phyloP scores from a whole-genome alignment of 2,329 filamentous ascomycete species.

The Talaromyces pinophilus region DNA sequence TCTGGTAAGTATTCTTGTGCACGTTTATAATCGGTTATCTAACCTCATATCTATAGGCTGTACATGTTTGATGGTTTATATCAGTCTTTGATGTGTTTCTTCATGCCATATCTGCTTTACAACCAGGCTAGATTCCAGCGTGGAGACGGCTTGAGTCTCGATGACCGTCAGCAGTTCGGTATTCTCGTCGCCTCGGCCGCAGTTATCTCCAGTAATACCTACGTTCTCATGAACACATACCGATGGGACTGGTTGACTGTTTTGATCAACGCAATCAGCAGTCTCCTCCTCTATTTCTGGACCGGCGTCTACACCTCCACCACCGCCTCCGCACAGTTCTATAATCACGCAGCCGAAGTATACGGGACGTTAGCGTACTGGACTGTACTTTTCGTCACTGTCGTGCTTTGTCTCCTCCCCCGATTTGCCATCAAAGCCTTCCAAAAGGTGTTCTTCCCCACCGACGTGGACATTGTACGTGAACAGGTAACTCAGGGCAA shows the following conservation, averaged over 20 bases:
- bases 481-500: conserved; percentile 79
- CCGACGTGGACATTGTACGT: conserved; percentile 92
- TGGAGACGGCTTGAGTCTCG: conserved; percentile 70
- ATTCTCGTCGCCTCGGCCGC: conserved; percentile 82
- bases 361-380: conserved; percentile 85
- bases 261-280: conserved; percentile 77
- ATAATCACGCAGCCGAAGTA: conserved; percentile 73
- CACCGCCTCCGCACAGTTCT: conserved; percentile 64
- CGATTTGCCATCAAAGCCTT: conserved; percentile 82
- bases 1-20: conserved; percentile 68
- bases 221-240: conserved; percentile 94
- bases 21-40: conserved; percentile 3
- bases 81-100: conserved; percentile 91
- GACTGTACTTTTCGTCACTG: conserved; percentile 76
- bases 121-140: conserved; percentile 67
- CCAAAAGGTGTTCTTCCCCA: conserved; percentile 92
- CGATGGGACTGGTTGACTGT: conserved; percentile 97
- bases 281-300: conserved; percentile 90
- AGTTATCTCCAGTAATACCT: conserved; percentile 86
- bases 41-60: conserved; percentile 54
- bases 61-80: conserved; percentile 96
- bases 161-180: conserved; percentile 81
- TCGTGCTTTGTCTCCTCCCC: conserved; percentile 80
- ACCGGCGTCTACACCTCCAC: conserved; percentile 80
- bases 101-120: conserved; percentile 84